Conservation (phyloP, 257 asterid species). For the Jacaranda copaia region DNA sequence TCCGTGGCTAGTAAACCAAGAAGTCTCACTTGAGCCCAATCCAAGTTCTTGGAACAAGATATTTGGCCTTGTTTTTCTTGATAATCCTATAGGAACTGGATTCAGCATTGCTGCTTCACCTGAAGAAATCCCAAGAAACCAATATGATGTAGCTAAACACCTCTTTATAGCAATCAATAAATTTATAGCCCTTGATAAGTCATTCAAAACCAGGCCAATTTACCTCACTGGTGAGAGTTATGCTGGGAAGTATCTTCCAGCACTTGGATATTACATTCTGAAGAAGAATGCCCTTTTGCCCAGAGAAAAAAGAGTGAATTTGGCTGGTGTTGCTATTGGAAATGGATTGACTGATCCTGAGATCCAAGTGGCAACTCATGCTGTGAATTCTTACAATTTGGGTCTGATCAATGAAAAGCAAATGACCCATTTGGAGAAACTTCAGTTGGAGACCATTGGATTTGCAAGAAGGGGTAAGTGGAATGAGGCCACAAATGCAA, state of each 20-base stretch:
- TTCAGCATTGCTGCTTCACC: conserved; percentile 75
- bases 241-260: conserved; percentile 86
- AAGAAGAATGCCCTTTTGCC: conserved; percentile 57
- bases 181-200: conserved; percentile 54
- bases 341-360: conserved; percentile 88
- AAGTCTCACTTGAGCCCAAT: conserved; percentile 52
- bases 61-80: conserved; percentile 75
- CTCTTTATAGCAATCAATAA: conserved; percentile 58
- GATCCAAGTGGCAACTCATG: conserved; percentile 74
- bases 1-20: conserved; percentile 68
- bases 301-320: conserved; percentile 43
- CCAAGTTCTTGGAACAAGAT: conserved; percentile 72
- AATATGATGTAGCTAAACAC: conserved; percentile 70
- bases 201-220: conserved; percentile 65
- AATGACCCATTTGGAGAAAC: conserved; percentile 50
- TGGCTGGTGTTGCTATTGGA: conserved; percentile 81
- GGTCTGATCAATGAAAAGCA: conserved; percentile 79
- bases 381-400: conserved; percentile 50
- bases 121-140: conserved; percentile 80
- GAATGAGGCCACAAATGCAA: conserved; percentile 63
- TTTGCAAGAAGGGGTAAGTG: conserved; percentile 50
- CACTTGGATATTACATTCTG: conserved; percentile 65
- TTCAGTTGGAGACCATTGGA: conserved; percentile 50
- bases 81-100: conserved; percentile 86
- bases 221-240: conserved; percentile 84